A percentile compares a stretch with the other conserved stretches of the same genome.
Evolutionary conservation across 2,329 filamentous ascomycete species (phyloP).

Genomic region (Xylaria sp.): DNA sequence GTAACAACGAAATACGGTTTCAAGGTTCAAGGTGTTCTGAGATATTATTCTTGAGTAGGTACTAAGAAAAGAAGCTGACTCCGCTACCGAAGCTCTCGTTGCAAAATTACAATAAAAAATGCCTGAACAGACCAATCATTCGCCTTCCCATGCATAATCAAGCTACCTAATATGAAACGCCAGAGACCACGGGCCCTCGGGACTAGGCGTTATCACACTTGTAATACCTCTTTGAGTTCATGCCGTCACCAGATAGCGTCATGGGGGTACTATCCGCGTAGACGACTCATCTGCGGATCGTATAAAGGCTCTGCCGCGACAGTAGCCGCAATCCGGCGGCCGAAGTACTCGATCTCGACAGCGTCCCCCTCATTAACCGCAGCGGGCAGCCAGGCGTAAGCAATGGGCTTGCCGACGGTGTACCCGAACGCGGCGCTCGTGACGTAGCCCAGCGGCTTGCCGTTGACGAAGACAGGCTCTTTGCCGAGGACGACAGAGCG

Average conservation of each 20-base stretch:
- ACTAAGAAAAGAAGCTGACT: no score
- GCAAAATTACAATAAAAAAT: no score
- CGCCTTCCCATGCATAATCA: no score
- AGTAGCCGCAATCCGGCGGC: conserved; percentile 21
- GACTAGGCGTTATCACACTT: no score
- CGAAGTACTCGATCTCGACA: conserved; percentile 30
- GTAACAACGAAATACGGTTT: no score
- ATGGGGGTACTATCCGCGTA: conserved; percentile 6
- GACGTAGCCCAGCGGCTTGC: conserved; percentile 20
- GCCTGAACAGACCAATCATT: no score
- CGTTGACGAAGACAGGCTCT: conserved; percentile 26
- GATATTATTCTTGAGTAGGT: no score
- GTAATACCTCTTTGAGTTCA: no score
- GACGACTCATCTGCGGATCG: conserved; percentile 23
- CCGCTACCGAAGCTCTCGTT: no score
- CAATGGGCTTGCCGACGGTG: conserved; percentile 24
- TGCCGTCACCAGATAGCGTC: background rate
- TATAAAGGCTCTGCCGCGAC: conserved; percentile 24
- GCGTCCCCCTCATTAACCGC: conserved; percentile 15
- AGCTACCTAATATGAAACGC: no score
- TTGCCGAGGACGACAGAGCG: conserved; percentile 27
- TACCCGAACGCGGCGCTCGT: conserved; percentile 27
- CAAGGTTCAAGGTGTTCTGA: no score
- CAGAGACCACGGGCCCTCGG: no score
- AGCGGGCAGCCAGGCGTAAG: conserved; percentile 24